These are phyloP conservation scores for Wickerhamomyces sp. DNA, from an alignment of 1,139 yeast species.

Conservation along the genomic window DNA sequence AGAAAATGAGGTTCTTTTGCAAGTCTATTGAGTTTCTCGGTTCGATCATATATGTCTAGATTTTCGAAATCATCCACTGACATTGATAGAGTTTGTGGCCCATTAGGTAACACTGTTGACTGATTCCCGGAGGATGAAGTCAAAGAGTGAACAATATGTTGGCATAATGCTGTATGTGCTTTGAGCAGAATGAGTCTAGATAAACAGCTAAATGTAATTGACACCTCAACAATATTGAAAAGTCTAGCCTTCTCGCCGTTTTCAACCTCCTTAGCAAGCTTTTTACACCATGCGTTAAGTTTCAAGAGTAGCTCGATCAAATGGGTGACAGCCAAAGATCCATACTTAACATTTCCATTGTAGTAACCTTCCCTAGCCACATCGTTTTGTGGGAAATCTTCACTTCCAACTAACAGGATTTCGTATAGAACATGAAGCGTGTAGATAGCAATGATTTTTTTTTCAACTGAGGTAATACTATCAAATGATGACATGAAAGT, in stretches of 20 bases:
- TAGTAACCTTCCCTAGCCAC: conserved; percentile 7
- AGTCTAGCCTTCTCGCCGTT: conserved; percentile 2
- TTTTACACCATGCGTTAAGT: conserved; percentile 9
- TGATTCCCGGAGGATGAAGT: background rate
- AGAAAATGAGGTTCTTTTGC: conserved; percentile 15
- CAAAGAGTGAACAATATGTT: conserved; percentile 1
- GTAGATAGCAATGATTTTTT: conserved; percentile 7
- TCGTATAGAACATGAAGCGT: conserved; percentile 16
- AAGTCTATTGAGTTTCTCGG: conserved; percentile 7
- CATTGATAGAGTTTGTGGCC: background rate
- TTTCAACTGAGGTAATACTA: conserved; percentile 2
- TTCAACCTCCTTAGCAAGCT: background rate
- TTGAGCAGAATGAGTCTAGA: conserved; percentile 15
- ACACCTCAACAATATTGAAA: conserved; percentile 15
- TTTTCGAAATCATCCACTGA: conserved; percentile 13
- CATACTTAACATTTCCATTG: conserved; percentile 18
- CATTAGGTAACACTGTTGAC: background rate
- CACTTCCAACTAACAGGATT: conserved; percentile 10
- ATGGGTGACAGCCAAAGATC: conserved; percentile 16
- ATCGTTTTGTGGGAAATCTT: conserved; percentile 5
- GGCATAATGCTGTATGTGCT: conserved; percentile 13
- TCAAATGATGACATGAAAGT: background rate
- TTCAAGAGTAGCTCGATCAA: conserved; percentile 15
- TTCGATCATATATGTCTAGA: conserved; percentile 9
- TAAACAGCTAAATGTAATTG: conserved; percentile 8